Base-by-base conservation (phyloP, 768 basidiomycete species). In the Tylopilus plumbeoviolaceoides region DNA sequence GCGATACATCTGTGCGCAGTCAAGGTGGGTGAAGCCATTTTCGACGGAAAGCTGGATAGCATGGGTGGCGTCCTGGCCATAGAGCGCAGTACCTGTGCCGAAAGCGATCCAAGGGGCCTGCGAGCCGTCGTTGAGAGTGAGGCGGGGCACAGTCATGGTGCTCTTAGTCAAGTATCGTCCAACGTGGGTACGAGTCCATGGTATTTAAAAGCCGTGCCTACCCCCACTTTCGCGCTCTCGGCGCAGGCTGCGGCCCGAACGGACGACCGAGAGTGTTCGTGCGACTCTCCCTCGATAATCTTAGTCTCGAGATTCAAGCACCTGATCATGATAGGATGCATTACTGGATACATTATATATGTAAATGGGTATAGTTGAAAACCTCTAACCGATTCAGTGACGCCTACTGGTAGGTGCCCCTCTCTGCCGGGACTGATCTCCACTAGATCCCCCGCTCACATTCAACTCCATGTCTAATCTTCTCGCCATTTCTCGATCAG, bases 401-500 rank as follows among this genome's bases (percentile, higher is more conserved):
- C 47, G 21, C 11, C 56, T 28, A 33, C 25, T 43, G n/a, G 53
- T 25, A 14, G 23, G 30, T 23, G 9, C 33, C 36, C 50, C 38
- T 40, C 53, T 55, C 27, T 51, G 53, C 30, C 18, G 23, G n/a
- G 49, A 48, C 25, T 53, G 31, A 48, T 59, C 53, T 14, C 33
- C 27, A 12, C 40, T 50, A 20, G 27, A 23, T 48, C 59, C 53
- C 68, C n/a, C 21, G 10, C 48, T 47, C 48, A 62, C 35, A 39
- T 69, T 69, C 25, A 69, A 57, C 25, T 67, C 70, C 66, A 75
- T 77, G 43, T 81, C 67, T 59, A 83, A 73, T 43, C 63, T 73
- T 60, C 80, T 80, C 55, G 81, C 82, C 57, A 68, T 55, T 30
- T 71, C 69, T 44, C 74, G 73, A 49, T 83, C 65, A 48, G 67